Percentiles rank a stretch among this genome's conserved stretches.
phyloP scores from a whole-genome alignment of 78 protist species.

The Fonticula alba region DNA sequence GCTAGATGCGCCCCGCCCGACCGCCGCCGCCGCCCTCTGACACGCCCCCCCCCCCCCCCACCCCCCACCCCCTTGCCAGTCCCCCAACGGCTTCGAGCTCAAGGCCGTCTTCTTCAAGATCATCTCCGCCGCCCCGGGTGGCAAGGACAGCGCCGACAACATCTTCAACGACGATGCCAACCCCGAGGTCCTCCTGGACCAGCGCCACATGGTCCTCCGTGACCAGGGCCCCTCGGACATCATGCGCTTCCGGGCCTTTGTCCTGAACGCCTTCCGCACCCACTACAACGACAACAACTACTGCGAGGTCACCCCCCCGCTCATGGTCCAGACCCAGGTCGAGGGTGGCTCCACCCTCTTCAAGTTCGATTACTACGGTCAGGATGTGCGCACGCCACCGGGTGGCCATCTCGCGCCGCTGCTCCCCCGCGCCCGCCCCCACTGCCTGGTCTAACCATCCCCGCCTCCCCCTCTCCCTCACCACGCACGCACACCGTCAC shows the following conservation, averaged over 20 bases:
- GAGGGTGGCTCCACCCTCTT: slow-evolving; percentile 87
- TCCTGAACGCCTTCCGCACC: slow-evolving; percentile 52
- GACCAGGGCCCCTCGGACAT: slow-evolving; percentile 40
- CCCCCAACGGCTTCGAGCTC: slow-evolving; percentile 58
- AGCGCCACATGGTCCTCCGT: slow-evolving; percentile 75
- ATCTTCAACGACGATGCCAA: slow-evolving; percentile 41
- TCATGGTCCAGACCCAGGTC: slow-evolving; percentile 78
- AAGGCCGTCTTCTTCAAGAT: slow-evolving; percentile 51
- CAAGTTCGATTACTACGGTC: slow-evolving; percentile 52
- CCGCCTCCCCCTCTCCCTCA: not conserved
- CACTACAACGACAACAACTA: slow-evolving; percentile 40
- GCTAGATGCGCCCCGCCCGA: no score
- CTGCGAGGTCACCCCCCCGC: slow-evolving; percentile 81
- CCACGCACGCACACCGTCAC: no score
- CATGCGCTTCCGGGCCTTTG: slow-evolving; percentile 28
- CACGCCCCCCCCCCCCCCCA: not conserved
- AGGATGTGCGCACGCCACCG: slow-evolving; percentile 30
- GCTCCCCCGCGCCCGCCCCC: no score
- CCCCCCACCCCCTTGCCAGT: not conserved
- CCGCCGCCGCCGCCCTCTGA: no score
- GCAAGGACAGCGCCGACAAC: slow-evolving; percentile 34
- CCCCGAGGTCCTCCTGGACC: slow-evolving; percentile 35
- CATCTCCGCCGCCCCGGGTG: slow-evolving; percentile 19
- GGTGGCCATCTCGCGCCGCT: no score
- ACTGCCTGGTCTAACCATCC: no score